Percentiles rank a stretch among this genome's conserved stretches.
These are phyloP conservation scores for Lipomyces anomalus DNA, from an alignment of 805 yeast species.

Conservation along the genomic window DNA sequence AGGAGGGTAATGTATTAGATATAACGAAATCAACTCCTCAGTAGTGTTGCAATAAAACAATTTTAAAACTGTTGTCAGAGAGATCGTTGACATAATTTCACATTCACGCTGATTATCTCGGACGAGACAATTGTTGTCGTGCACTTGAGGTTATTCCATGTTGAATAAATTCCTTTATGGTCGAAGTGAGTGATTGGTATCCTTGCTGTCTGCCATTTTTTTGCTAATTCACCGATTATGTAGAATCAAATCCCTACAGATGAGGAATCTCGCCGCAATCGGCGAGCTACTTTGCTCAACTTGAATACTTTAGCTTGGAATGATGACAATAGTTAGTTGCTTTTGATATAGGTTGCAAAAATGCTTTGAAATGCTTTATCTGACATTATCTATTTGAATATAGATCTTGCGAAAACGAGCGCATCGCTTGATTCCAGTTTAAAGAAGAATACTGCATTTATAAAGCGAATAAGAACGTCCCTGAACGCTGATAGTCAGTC, in stretches of 20 bases:
- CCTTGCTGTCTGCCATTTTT: not conserved
- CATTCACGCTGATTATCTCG: not conserved
- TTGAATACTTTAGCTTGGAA: conserved; percentile 5
- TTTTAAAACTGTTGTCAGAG: too few relatives aligned
- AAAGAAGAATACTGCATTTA: conserved; percentile 73
- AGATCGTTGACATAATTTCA: not conserved
- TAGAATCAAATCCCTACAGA: conserved; percentile 34
- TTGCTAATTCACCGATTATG: conserved; percentile 26
- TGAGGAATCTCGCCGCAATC: not conserved
- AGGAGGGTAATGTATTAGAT: too few relatives aligned
- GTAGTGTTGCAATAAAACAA: too few relatives aligned
- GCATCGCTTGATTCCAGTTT: conserved; percentile 57
- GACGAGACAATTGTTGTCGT: not conserved
- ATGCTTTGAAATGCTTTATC: not conserved
- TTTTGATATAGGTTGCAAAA: not conserved
- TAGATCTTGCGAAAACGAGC: conserved; percentile 12
- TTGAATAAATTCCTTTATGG: conserved; percentile 1
- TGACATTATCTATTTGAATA: not conserved
- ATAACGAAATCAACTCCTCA: too few relatives aligned
- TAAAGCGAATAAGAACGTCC: conserved; percentile 58
- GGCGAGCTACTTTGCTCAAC: conserved; percentile 2
- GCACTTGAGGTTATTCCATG: not conserved
- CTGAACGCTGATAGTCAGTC: conserved; percentile 48
- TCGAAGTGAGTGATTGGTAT: conserved; percentile 1
- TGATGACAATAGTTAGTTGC: conserved; percentile 1